Conservation (phyloP, 2,329 filamentous ascomycete species). For the Fusarium stilboides region DNA sequence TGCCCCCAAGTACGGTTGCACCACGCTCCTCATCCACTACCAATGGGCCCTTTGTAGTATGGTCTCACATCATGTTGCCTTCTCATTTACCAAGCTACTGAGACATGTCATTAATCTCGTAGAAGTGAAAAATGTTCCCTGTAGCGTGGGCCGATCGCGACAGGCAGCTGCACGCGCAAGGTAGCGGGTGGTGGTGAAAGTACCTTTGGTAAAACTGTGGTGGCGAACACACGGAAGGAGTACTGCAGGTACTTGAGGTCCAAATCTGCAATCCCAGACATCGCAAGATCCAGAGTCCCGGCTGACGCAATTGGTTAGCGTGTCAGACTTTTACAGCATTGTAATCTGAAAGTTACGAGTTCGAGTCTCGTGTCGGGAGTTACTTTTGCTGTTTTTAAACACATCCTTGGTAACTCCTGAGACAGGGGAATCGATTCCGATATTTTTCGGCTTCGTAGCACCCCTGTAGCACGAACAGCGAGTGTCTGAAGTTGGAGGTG, state of each 20-base stretch:
- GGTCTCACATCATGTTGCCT: too few species aligned
- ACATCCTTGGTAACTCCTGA: accelerated
- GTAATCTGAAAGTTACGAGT: constrained; percentile 29
- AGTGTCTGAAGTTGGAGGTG: neutral
- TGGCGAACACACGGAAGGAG: neutral
- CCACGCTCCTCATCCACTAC: too few species aligned
- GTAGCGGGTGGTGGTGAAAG: too few species aligned
- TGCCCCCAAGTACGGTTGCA: too few species aligned
- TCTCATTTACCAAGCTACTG: too few species aligned
- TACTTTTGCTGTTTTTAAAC: neutral
- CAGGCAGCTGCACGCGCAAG: too few species aligned
- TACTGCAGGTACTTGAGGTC: neutral
- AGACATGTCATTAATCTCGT: too few species aligned
- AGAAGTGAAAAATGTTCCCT: too few species aligned
- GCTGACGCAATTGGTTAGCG: constrained; percentile 39
- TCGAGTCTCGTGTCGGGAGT: constrained; percentile 13
- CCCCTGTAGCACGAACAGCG: neutral
- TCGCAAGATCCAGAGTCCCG: neutral
- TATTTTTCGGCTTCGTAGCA: accelerated
- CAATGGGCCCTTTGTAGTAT: too few species aligned
- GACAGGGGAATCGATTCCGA: accelerated
- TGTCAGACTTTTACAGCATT: constrained; percentile 31
- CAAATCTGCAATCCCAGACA: neutral
- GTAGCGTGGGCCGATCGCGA: too few species aligned
- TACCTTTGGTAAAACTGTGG: too few species aligned